Base-by-base conservation (phyloP, 2,329 filamentous ascomycete genomes). In the Davidsoniella neocaledoniae region DNA sequence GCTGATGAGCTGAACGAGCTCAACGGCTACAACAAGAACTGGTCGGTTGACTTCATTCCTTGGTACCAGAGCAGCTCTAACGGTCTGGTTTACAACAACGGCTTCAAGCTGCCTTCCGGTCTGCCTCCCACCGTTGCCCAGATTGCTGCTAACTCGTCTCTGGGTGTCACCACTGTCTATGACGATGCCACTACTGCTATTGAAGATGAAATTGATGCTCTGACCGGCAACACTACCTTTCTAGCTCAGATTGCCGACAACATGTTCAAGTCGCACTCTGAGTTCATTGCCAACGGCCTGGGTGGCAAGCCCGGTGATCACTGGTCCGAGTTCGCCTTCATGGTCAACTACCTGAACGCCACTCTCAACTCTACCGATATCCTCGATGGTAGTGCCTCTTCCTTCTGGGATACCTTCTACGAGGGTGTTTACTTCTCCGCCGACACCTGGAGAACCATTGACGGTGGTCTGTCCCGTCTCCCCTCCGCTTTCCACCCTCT, bases 321-420 rank as follows among this genome's bases (percentile, higher is more conserved):
- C 50, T 83, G 73, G 68, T 80, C 76, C n/a, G 78, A 81, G 56
- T 72, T 74, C 19, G 73, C 68, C 1, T 82, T 77, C 55, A 68
- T 70, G 21, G 75, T 79, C 57, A 69, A 72, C 26, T 64, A 81
- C 10, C 68, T 70, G 4, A 66, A 67, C 12, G 64, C 63, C 41
- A 62, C 70, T 5, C 74, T 76, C 52, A 69, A 72, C 55, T 75
- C 71, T 3, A 55, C 57, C 1, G 73, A 80, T 54, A 51, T 54
- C 6, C 41, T 56, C 14, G 44, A 43, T 4, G 54, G 54, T 16
- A 54, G 47, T n/a, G 48, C 42, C 25, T 52, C 48, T 2, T 55
- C 55, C 14, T 55, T 57, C 52, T 58, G 55, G 55, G 55, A 53
- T 9, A 44, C 50, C 7, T 56, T 55, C 54, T 58, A 58, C 43